Base-by-base conservation (phyloP, 2,329 filamentous ascomycete species). In the Pseudogymnoascus sp. region DNA sequence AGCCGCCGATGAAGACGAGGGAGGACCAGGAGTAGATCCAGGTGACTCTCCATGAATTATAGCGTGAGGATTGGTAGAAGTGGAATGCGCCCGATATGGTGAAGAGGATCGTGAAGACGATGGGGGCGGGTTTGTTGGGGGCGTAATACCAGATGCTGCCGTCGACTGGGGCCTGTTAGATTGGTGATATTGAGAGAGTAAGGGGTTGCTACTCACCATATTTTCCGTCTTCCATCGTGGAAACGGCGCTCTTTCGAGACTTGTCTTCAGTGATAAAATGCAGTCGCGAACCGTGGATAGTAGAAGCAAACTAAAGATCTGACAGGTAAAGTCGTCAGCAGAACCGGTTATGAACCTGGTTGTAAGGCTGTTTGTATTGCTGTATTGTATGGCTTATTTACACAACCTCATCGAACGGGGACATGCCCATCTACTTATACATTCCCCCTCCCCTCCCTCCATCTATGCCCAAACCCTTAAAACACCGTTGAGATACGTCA, bases 31-130 rank as follows among this genome's bases (percentile, higher is more conserved):
- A 78, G 21, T 85, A 81, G 3, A 87, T 72, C 0, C 79, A 72
- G 0, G 82, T 84, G 13, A 85, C 74, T 60, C 77, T 78, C 80
- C 82, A 87, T 67, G 78, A 82, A 66, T 81, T 82, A 69, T 85
- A 83, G 62, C 75, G 80, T 50, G 77, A 74, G 68, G 79, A 83
- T 69, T 85, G 83, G 72, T 78, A 85, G n/a, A 77, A 70, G 68
- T 86, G 83, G 2, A 75, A 66, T n/a, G 71, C 44, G 4, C 76
- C 78, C 0, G 82, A 82, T 35, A 78, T 66, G 4, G 73, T 71
- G 64, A 82, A 83, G 0, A 80, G 67, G 15, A 80, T 67, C 3
- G 79, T 75, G 69, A 84, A 86, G 53, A 83, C 67, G 19, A 84
- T 77, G 0, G 83, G 82, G 0, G 82, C 82, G 4, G 67, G 75